Evolutionary conservation across 441 rosid genomes (phyloP).

Genomic region (Gossypium trilobum): DNA sequence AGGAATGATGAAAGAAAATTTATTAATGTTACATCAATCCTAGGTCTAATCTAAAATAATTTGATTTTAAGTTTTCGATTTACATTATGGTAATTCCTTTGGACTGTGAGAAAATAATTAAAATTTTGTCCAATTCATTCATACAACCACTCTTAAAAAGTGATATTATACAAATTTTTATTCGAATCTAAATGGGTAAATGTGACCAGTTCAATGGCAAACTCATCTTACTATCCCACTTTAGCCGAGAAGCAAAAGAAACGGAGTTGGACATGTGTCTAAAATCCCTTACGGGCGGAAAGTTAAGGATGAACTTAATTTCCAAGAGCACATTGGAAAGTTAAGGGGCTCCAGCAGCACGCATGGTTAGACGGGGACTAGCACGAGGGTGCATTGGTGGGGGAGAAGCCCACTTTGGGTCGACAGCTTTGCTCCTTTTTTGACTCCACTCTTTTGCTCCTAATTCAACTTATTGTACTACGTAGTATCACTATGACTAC

Average conservation of each 20-base stretch:
- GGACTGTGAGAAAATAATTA: too few relatives aligned
- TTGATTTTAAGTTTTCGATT: neutral
- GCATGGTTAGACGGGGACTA: neutral
- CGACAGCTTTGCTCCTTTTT: neutral
- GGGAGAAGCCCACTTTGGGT: neutral
- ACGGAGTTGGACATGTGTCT: neutral
- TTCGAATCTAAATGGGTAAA: neutral
- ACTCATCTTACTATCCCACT: neutral
- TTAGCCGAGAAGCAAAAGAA: neutral
- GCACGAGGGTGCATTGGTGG: neutral
- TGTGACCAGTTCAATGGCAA: neutral
- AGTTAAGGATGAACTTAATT: neutral
- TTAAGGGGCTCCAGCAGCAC: slow-evolving; percentile 7
- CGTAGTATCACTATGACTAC: neutral
- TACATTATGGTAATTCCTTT: neutral
- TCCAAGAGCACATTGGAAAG: neutral
- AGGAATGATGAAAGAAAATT: neutral
- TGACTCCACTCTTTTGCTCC: neutral
- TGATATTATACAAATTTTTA: neutral
- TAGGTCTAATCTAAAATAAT: neutral
- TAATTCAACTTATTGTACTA: neutral
- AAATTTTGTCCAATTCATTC: neutral
- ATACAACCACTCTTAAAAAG: neutral
- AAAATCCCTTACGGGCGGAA: neutral
- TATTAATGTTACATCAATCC: neutral